phyloP scores from a whole-genome alignment of 2,329 filamentous ascomycete species.

The Epichloe amarillans region DNA sequence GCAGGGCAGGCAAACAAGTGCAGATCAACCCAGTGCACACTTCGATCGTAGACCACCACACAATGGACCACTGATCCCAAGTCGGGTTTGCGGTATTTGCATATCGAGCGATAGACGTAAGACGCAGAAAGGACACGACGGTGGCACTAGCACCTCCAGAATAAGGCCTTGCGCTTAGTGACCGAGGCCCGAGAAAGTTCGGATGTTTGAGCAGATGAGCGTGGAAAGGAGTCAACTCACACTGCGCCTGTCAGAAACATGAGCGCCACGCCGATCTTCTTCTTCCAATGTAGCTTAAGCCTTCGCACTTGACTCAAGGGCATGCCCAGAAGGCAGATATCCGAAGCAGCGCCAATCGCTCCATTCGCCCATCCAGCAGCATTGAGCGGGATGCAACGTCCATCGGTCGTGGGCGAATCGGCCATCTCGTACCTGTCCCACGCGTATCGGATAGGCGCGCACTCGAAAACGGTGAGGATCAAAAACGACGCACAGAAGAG shows the following conservation, averaged over 20 bases:
- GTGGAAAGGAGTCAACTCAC: conserved; percentile 9
- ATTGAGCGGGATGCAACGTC: conserved; percentile 32
- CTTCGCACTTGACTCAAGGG: conserved; percentile 27
- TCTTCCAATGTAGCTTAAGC: conserved; percentile 26
- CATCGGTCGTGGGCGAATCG: conserved; percentile 18
- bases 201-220: neutral
- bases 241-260: conserved; percentile 31
- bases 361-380: conserved; percentile 33
- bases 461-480: conserved; percentile 25
- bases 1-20: conserved; percentile 19
- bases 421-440: conserved; percentile 31
- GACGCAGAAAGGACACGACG: conserved; percentile 19
- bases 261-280: conserved; percentile 27
- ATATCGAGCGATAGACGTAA: conserved; percentile 15
- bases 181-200: too few relatives aligned
- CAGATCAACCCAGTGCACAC: conserved; percentile 21
- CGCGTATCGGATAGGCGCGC: conserved; percentile 23
- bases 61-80: conserved; percentile 15
- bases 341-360: conserved; percentile 30
- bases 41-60: conserved; percentile 20
- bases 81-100: conserved; percentile 16
- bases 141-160: conserved; percentile 13
- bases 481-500: neutral
- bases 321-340: conserved; percentile 32
- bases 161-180: neutral